Evolutionary conservation across 73 alveolate species (phyloP).

Genomic region (Strombidium stylifer): DNA sequence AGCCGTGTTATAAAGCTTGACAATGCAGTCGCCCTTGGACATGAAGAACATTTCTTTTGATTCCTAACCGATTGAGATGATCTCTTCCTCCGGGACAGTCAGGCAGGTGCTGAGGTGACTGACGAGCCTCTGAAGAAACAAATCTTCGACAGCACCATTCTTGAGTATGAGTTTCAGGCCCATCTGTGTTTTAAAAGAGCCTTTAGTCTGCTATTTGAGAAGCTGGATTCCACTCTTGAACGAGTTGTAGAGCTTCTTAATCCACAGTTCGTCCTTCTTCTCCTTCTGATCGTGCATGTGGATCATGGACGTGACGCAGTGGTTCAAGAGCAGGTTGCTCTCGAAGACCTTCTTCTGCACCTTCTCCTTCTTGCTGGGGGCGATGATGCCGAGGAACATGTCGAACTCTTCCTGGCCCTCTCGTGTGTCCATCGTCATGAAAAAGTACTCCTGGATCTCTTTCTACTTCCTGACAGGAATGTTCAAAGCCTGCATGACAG

Average conservation of each 20-base stretch:
- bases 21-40: constrained; percentile 53
- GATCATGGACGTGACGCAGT: background rate
- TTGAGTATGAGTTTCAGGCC: too few relatives aligned
- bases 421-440: constrained; percentile 29
- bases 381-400: constrained; percentile 36
- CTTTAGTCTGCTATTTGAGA: background rate
- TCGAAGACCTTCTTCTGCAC: constrained; percentile 38
- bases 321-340: background rate
- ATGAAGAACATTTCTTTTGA: constrained; percentile 42
- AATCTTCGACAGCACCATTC: too few relatives aligned
- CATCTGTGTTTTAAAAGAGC: too few relatives aligned
- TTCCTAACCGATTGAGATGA: background rate
- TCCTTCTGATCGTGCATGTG: constrained; percentile 1
- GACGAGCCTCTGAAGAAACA: too few relatives aligned
- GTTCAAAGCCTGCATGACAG: constrained; percentile 46
- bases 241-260: too few relatives aligned
- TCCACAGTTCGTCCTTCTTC: too few relatives aligned
- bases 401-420: constrained; percentile 42
- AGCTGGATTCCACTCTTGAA: background rate
- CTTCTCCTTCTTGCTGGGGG: constrained; percentile 41
- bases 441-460: constrained; percentile 21
- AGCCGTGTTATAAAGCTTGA: constrained; percentile 10
- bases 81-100: constrained; percentile 36
- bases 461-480: constrained; percentile 21
- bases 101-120: constrained; percentile 16